A percentile compares a stretch with the other conserved stretches of the same genome.
phyloP scores from a whole-genome alignment of 768 basidiomycete genomes.

The Cystobasidium ongulense region DNA sequence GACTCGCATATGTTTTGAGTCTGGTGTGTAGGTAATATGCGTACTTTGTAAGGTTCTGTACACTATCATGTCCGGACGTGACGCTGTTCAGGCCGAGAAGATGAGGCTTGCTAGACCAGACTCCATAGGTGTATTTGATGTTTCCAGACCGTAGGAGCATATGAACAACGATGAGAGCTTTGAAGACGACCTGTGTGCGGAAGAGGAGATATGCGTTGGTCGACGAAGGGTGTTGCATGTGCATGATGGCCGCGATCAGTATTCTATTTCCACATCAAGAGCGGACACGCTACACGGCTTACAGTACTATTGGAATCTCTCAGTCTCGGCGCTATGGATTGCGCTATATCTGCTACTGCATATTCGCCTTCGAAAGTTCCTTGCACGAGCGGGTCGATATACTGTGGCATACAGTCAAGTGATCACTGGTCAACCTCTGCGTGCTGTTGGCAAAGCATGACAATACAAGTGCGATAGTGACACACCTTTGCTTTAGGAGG shows the following conservation, averaged over 20 bases:
- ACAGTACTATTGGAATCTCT: constrained; percentile 87
- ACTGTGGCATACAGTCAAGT: constrained; percentile 51
- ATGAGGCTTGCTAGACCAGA: constrained; percentile 66
- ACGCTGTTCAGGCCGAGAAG: constrained; percentile 75
- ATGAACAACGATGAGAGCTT: constrained; percentile 87
- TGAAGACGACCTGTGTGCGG: constrained; percentile 75
- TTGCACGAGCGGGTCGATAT: constrained; percentile 89
- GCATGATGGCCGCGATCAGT: neutral
- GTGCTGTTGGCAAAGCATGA: neutral
- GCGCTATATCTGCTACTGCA: constrained; percentile 83
- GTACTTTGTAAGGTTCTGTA: constrained; percentile 78
- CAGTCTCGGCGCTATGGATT: constrained; percentile 71
- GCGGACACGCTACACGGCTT: constrained; percentile 41
- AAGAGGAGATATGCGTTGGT: neutral
- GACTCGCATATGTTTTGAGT: constrained; percentile 74
- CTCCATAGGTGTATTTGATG: constrained; percentile 80
- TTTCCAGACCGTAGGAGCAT: constrained; percentile 95
- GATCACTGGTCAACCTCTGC: neutral
- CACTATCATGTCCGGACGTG: constrained; percentile 67
- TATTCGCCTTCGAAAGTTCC: constrained; percentile 97
- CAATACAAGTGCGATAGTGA: constrained; percentile 13
- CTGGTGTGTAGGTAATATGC: constrained; percentile 79
- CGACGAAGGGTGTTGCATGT: neutral
- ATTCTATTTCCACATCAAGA: neutral
- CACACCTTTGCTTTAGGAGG: constrained; percentile 88